Conservation (phyloP, 2,329 filamentous ascomycete species). For the Kalmusia sp. region DNA sequence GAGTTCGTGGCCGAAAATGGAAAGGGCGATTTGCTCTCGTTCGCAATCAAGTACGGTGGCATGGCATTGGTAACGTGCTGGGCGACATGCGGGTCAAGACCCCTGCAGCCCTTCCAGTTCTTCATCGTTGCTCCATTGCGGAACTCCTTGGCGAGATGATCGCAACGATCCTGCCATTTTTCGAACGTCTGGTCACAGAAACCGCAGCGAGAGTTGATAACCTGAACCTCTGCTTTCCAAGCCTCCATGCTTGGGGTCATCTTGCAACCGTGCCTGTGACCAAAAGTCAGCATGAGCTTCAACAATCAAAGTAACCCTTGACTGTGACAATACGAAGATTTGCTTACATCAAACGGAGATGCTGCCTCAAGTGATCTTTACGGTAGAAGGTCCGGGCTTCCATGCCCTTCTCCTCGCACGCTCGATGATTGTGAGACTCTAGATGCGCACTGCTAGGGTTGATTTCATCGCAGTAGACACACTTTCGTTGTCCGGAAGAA, state of each 20-base stretch:
- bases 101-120: constrained; percentile 63
- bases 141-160: constrained; percentile 64
- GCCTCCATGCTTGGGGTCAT: constrained; percentile 69
- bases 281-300: neutral
- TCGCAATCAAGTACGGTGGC: constrained; percentile 60
- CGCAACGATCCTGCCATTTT: constrained; percentile 59
- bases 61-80: constrained; percentile 59
- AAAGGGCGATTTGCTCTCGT: constrained; percentile 53
- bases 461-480: constrained; percentile 64
- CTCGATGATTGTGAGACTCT: constrained; percentile 64
- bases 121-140: constrained; percentile 60
- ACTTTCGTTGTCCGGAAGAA: constrained; percentile 62
- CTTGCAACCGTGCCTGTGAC: constrained; percentile 61
- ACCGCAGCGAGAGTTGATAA: constrained; percentile 62
- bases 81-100: constrained; percentile 56
- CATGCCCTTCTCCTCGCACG: constrained; percentile 71
- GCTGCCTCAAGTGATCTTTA: constrained; percentile 69
- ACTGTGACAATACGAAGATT: no score
- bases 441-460: constrained; percentile 64
- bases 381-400: constrained; percentile 70
- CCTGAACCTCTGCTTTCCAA: constrained; percentile 64
- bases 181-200: constrained; percentile 58
- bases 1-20: constrained; percentile 56
- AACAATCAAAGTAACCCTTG: no score
- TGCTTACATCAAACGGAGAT: constrained; percentile 61